A percentile compares a stretch with the other conserved stretches of the same genome.
Evolutionary conservation across 305 asterid species (phyloP).

Genomic region (Ajuga reptans): DNA sequence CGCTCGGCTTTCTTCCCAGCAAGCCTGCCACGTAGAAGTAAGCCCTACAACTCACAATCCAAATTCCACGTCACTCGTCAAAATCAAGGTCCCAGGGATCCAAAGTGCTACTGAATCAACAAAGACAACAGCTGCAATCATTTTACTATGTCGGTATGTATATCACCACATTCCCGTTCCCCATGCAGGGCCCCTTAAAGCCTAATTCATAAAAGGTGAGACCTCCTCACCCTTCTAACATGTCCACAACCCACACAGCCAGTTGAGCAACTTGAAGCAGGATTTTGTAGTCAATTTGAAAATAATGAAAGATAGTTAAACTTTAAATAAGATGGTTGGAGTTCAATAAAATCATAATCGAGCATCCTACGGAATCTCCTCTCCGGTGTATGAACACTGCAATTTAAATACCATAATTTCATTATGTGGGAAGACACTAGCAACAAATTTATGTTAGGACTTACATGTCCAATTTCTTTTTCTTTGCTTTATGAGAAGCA

Average conservation of each 20-base stretch:
- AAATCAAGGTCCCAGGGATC: neutral
- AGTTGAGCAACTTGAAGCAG: neutral
- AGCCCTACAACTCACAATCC: neutral
- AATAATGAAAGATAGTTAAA: neutral
- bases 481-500: too few relatives aligned
- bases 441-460: too few relatives aligned
- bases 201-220: neutral
- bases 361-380: neutral
- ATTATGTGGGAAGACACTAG: too few relatives aligned
- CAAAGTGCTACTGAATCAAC: neutral
- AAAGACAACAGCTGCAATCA: constrained; percentile 9
- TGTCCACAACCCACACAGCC: neutral
- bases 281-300: neutral
- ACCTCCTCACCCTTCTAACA: neutral
- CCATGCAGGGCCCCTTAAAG: neutral
- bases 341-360: neutral
- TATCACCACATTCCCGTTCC: neutral
- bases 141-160: neutral
- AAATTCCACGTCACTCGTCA: neutral
- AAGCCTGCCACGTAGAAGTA: neutral
- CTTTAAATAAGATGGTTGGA: neutral
- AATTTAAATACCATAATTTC: too few relatives aligned
- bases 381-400: neutral
- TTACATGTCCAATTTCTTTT: too few relatives aligned
- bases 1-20: neutral